Base-by-base conservation (phyloP, 2,329 filamentous ascomycete species). In the Claviceps lovelessii region DNA sequence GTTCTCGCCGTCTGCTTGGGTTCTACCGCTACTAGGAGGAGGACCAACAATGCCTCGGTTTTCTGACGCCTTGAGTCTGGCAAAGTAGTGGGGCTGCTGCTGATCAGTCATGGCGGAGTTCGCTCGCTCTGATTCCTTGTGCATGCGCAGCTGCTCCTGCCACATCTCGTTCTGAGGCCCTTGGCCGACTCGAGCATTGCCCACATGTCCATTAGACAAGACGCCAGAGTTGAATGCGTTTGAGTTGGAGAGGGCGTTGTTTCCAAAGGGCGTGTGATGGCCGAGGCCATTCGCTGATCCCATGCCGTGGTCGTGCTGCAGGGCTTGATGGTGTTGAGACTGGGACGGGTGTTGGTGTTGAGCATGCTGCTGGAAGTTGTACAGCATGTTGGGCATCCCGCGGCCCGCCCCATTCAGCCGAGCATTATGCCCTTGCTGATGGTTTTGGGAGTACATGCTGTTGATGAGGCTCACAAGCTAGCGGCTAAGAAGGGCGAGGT, bases 61-160 rank as follows among this genome's bases (percentile, higher is more conserved):
- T 64, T 87, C 81, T 56, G 76, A 78, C 2, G 85, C 84, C 65
- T 86, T 84, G 29, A 82, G 77, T 59, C 85, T 73, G 15, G 85
- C 87, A 67, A 91, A 90, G 68, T 83, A 83, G 63, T 85, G 80
- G 5, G 80, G 80, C 59, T 81, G 77, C 61, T 80, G 77, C 60
- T 81, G 78, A 49, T 84, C 80, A 7, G 74, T 78, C 81, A 83
- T 93, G 76, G 77, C 88, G 73, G 67, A 79, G 77, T 78, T 85
- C 70, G 75, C 83, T 73, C 74, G 83, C 74, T 79, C 88, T 63
- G 88, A 82, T 58, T 89, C 86, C 60, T 90, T 87, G 59, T 84
- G 85, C 63, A 90, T 73, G 58, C 86, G 83, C 60, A 95, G 71
- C 71, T 98, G 93, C 65, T 93, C 85, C 59, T 85, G 83, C 90